Conservation (phyloP, 2,329 filamentous ascomycete species). For the Ophiosphaerella narmari region DNA sequence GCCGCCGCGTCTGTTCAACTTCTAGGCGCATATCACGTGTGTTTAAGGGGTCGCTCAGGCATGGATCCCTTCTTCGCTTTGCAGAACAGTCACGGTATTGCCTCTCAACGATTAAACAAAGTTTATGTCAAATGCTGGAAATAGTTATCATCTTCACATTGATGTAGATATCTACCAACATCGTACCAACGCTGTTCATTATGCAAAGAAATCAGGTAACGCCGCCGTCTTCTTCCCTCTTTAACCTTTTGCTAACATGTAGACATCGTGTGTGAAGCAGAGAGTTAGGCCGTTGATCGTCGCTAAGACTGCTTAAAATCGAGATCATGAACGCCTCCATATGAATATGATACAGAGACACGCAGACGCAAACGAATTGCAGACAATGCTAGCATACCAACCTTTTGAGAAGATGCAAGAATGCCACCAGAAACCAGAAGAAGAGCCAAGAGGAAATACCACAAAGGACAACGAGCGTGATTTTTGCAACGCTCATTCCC, state of each 20-base stretch:
- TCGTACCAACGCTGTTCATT: conserved; percentile 26
- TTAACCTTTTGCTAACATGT: conserved; percentile 8
- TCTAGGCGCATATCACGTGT: conserved; percentile 5
- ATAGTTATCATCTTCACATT: conserved; percentile 19
- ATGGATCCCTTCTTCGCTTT: too few species aligned
- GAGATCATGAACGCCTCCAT: conserved; percentile 24
- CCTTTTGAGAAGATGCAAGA: conserved; percentile 26
- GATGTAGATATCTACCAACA: conserved; percentile 28
- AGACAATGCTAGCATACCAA: conserved; percentile 38
- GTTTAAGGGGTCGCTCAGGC: too few species aligned
- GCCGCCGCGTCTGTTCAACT: neutral
- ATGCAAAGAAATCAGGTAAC: conserved; percentile 38
- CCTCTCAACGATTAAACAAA: neutral
- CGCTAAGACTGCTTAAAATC: conserved; percentile 10
- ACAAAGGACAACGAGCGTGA: conserved; percentile 40
- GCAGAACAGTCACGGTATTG: neutral
- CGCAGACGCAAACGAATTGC: conserved; percentile 8
- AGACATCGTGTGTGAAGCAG: conserved; percentile 10
- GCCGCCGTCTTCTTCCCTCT: conserved; percentile 22
- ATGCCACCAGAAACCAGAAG: conserved; percentile 27
- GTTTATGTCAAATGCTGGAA: neutral
- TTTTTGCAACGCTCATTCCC: conserved; percentile 23
- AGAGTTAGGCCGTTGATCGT: conserved; percentile 20
- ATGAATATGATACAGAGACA: conserved; percentile 37
- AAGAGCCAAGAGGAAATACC: conserved; percentile 6